Conservation (phyloP, 2,329 filamentous ascomycete species). For the Colletotrichum caudatum region DNA sequence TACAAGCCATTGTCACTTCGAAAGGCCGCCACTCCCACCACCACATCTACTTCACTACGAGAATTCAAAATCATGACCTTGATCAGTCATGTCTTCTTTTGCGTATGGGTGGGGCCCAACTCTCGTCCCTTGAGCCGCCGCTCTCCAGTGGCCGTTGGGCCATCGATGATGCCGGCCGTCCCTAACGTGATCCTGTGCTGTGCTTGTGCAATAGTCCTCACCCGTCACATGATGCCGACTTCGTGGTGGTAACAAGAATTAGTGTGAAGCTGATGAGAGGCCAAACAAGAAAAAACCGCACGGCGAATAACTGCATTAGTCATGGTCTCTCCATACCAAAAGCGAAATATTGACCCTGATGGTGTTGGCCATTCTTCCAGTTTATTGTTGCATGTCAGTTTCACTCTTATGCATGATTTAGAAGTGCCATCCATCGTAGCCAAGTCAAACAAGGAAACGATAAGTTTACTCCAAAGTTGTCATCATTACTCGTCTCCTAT, state of each 20-base stretch:
- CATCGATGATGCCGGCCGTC: no score
- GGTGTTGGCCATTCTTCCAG: conserved; percentile 41
- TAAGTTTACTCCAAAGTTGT: not conserved
- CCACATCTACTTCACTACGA: conserved; percentile 25
- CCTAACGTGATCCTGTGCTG: not conserved
- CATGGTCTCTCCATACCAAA: no score
- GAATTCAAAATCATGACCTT: conserved; percentile 37
- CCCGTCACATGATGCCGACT: not conserved
- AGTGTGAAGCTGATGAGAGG: not conserved
- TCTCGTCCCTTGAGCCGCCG: not conserved
- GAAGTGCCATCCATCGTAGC: not conserved
- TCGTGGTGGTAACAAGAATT: not conserved
- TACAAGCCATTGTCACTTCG: conserved; percentile 11
- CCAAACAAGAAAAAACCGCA: not conserved
- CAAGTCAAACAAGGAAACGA: not conserved
- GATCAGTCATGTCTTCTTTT: conserved; percentile 22
- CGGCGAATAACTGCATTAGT: no score
- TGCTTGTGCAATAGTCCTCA: not conserved
- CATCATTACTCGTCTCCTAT: conserved; percentile 27
- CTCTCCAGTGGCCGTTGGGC: not conserved
- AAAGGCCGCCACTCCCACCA: conserved; percentile 21
- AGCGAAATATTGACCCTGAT: no score
- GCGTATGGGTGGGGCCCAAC: not conserved
- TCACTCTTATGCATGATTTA: not conserved
- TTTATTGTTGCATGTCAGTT: not conserved